Conservation (phyloP, 345 rosid genomes). For the Bruguiera parviflora region DNA sequence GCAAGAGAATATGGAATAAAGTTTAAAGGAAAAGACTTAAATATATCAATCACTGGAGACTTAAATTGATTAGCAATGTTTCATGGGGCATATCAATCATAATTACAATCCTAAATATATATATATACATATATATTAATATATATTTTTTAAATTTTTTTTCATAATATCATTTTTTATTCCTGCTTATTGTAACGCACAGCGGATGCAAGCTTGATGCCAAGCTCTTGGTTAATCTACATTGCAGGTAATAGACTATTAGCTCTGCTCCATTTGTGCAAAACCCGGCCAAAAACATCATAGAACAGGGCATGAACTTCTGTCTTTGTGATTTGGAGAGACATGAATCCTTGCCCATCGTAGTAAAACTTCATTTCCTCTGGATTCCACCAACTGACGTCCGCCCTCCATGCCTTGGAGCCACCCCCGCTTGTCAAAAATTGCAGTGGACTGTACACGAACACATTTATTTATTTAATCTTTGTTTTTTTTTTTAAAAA, state of each 20-base stretch:
- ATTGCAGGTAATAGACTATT: conserved; percentile 17
- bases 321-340: conserved; percentile 37
- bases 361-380: conserved; percentile 56
- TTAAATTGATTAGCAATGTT: no score
- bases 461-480: neutral
- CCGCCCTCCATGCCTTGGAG: conserved; percentile 81
- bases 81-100: no score
- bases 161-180: no score
- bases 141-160: no score
- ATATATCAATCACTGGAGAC: no score
- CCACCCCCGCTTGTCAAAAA: conserved; percentile 79
- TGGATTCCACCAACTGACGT: conserved; percentile 38
- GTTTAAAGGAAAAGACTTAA: no score
- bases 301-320: conserved; percentile 35
- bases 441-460: conserved; percentile 39
- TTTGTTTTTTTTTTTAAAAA: neutral
- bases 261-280: conserved; percentile 43
- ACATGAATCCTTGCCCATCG: conserved; percentile 83
- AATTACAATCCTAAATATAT: no score
- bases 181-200: neutral
- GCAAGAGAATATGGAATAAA: no score
- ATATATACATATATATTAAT: no score
- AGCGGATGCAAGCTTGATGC: neutral
- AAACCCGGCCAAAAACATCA: conserved; percentile 46
- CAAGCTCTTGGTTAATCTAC: neutral